Base-by-base conservation (phyloP, 2,329 filamentous ascomycete species). In the Ophiostoma quercus region DNA sequence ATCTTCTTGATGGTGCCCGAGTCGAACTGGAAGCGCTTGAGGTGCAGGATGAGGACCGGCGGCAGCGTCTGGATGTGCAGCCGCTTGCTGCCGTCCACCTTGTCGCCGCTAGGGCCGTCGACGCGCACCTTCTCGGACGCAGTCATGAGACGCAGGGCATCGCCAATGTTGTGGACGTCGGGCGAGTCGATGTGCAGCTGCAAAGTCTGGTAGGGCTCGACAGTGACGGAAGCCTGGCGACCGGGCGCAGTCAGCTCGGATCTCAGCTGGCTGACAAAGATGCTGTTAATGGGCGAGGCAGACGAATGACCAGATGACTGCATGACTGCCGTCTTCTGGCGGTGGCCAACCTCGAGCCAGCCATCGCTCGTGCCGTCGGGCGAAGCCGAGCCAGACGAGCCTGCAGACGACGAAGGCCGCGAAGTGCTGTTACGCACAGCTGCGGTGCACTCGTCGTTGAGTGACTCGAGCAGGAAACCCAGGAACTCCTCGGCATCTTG, bases 401-500 rank as follows among this genome's bases (percentile, higher is more conserved):
- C 80, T 3, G 82, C 81, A 32, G 78, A 79, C 1, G 79, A 76
- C 22, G 78, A 74, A n/a, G 72, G 68, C 25, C 73, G 77, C 14
- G 78, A 77, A 1, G 78, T 74, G 12, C 76, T 77, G 6, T 82
- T 70, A 73, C 87, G 86, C 81, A 96, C 91, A 66, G 94, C 89
- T 70, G 89, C 85, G 19, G 88, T 87, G 77, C 94, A 97, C 79
- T 99, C 95, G 73, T 98, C 94, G 75, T 97, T 94, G 43, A 99
- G 86, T 66, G 92, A 92, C 76, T 97, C 94, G 3, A 99, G 84
- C 43, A 99, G 83, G 78, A 98, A 96, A 0, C 94, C 94, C 32
- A 99, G 83, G 74, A 99, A 99, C 77, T 99, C 95, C 77, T 99
- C 93, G 0, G 95, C 95, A 80, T 99, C 95, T 82, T 99, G 94